Evolutionary conservation across 305 asterid genomes (phyloP), one percentile per base, ranked within the genome.

Genomic region (Fraxinus platypoda): DNA sequence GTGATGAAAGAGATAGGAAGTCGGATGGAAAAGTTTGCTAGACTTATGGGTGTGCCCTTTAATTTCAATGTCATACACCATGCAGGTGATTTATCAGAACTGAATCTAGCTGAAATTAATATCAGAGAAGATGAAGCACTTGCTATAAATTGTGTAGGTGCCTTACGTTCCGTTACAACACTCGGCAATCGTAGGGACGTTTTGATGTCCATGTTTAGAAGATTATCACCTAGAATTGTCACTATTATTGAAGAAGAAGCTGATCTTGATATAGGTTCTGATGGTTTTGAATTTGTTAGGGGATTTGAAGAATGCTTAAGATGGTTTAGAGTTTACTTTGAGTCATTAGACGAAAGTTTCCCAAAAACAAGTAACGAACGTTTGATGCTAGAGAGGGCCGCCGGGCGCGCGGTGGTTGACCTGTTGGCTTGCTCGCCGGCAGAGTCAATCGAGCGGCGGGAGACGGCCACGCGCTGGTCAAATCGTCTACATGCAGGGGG

Each of bases 301-400:
- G 97, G 98, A 2, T 97, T 97, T 31, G 88, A 90, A 75, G 98
- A 95, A 77, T 92, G 98, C 75, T 70, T 97, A 84, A 84, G 92
- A 79, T 97, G 99, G 99, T 93, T 92, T 90, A 97, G 98, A 92
- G 93, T 97, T 87, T 97, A 95, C 79, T 95, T 97, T 23, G 97
- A 97, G 89, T 87, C 97, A n/a, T 62, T 97, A 84, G 99, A 97
- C 2, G 98, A 95, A 41, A 82, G 94, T 57, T 97, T 97, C 28
- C 70, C 90, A 0, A 85, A 87, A 52, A 90, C 97, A 0, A 95
- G 98, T 59, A 94, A 97, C 19, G 99, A 95, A 83, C 90, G 98
- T 6, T 81, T 97, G 93, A 92, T 97, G 98, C 87, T 97, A 75
- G 99, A 97, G 87, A 76, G 98, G 71, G 93, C 88, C 6, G 97